phyloP scores from a whole-genome alignment of 2,329 filamentous ascomycete species.

The Pseudogymnoascus sp. region DNA sequence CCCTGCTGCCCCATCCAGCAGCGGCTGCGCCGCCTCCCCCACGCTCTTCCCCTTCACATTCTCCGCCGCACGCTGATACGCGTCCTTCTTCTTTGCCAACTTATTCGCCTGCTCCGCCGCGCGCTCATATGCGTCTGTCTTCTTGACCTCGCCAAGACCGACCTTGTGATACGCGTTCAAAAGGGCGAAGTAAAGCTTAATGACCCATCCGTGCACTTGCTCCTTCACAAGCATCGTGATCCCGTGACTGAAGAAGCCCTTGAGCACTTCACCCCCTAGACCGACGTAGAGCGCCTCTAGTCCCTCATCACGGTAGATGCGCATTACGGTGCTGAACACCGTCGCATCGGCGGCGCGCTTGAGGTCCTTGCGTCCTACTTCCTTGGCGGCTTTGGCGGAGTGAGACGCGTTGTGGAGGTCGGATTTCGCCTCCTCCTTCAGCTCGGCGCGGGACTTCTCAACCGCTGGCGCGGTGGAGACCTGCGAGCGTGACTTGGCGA shows the following conservation, averaged over 20 bases:
- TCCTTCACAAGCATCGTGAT: conserved; percentile 85
- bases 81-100: conserved; percentile 15
- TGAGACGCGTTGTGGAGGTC: conserved; percentile 27
- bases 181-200: conserved; percentile 62
- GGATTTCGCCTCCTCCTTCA: conserved; percentile 21
- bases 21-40: not conserved
- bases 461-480: conserved; percentile 39
- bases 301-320: conserved; percentile 57
- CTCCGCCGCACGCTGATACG: conserved; percentile 19
- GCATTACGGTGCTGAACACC: conserved; percentile 56
- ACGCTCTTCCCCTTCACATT: not conserved
- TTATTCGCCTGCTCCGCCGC: conserved; percentile 14
- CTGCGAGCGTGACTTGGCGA: conserved; percentile 75
- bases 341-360: conserved; percentile 34
- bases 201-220: conserved; percentile 61
- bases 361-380: conserved; percentile 16
- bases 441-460: conserved; percentile 24
- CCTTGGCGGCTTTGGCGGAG: conserved; percentile 25
- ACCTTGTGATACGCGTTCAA: conserved; percentile 40
- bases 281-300: conserved; percentile 65
- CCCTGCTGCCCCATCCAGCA: not conserved
- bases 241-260: conserved; percentile 79
- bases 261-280: conserved; percentile 66
- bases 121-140: conserved; percentile 17
- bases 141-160: conserved; percentile 27